A percentile compares a stretch with the other conserved stretches of the same genome.
Evolutionary conservation across 192 early-diverging fungal species (phyloP).

Genomic region (Neocallimastix lanati): DNA sequence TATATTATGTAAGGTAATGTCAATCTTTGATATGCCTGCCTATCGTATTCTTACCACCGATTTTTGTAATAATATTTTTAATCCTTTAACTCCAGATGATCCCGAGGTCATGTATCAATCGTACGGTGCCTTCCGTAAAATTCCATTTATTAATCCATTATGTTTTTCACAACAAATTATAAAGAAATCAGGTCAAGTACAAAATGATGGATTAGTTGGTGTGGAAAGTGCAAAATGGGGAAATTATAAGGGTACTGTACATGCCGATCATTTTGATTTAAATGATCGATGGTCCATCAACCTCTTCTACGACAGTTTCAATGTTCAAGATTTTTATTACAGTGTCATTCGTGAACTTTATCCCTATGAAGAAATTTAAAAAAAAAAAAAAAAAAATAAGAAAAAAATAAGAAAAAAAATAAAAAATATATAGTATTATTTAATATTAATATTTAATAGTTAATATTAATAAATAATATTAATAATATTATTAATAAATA

Average conservation of each 20-base stretch:
- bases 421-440: too few species aligned
- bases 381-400: background rate
- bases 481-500: too few species aligned
- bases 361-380: background rate
- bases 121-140: constrained; percentile 55
- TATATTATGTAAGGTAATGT: constrained; percentile 20
- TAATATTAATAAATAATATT: too few species aligned
- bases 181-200: constrained; percentile 46
- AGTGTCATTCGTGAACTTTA: background rate
- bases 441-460: too few species aligned
- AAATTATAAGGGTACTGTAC: constrained; percentile 55
- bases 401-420: background rate
- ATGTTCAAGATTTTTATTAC: background rate
- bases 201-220: constrained; percentile 85
- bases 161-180: constrained; percentile 65
- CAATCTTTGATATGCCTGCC: constrained; percentile 66
- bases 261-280: constrained; percentile 80
- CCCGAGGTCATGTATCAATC: constrained; percentile 60
- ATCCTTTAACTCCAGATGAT: constrained; percentile 65
- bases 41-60: constrained; percentile 80
- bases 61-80: constrained; percentile 71
- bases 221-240: constrained; percentile 75
- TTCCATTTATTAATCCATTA: constrained; percentile 51
- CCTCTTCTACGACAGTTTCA: background rate
- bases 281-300: constrained; percentile 3